Conservation (phyloP, 768 basidiomycete genomes). For the Daedalea quercina region DNA sequence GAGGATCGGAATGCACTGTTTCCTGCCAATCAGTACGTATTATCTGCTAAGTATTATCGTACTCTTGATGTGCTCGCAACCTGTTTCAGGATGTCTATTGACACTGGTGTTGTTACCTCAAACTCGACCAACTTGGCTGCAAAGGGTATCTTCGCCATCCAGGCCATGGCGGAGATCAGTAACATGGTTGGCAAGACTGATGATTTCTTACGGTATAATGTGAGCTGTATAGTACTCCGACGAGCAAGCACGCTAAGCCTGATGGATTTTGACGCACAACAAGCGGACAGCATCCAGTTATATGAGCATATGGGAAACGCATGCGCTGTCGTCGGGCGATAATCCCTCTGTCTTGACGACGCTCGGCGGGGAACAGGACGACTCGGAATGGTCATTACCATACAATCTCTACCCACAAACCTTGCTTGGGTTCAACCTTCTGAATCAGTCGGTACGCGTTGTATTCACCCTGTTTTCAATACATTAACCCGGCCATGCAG, state of each 20-base stretch:
- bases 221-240: not conserved
- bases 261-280: not conserved
- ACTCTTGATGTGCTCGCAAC: not conserved
- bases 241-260: not conserved
- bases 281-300: not conserved
- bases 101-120: not conserved
- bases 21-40: conserved; percentile 6
- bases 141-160: conserved; percentile 17
- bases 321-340: not conserved
- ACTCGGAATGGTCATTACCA: not conserved
- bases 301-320: not conserved
- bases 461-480: not conserved
- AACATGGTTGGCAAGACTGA: not conserved
- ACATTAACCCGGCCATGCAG: not conserved
- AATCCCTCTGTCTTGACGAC: not conserved
- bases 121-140: conserved; percentile 16
- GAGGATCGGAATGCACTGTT: conserved; percentile 6
- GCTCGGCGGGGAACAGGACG: not conserved
- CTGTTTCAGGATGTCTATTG: conserved; percentile 5
- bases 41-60: not conserved
- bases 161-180: conserved; percentile 17
- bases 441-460: not conserved
- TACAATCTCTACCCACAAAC: not conserved
- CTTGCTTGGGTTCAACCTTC: not conserved
- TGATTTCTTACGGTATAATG: not conserved